Base-by-base conservation (phyloP, 2,329 filamentous ascomycete genomes). In the Fusarium heterosporum region DNA sequence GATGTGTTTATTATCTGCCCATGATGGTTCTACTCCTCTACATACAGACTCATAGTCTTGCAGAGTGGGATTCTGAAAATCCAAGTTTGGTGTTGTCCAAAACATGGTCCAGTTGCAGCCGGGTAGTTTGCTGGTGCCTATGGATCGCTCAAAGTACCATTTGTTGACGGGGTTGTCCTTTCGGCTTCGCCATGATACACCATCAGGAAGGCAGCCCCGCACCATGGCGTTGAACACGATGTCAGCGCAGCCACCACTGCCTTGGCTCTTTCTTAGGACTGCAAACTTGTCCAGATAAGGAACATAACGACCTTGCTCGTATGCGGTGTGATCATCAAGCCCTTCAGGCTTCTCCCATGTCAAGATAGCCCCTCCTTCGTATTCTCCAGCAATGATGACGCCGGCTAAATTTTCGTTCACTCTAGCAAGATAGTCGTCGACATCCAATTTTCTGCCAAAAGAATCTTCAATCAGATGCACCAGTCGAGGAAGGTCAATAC, bases 241-340 rank as follows among this genome's bases (percentile, higher is more conserved):
- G 75, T 99, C 96, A 2, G 96, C 95, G 4, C 98, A 94, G 4
- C 96, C 95, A 2, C 93, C 93, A 0, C 92, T 92, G 0, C 96
- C 96, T 77, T 99, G 96, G 13, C 90, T 91, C 61, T 89, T 90
- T 69, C 92, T 95, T 16, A 97, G 83, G 1, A 99, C 96, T 1
- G 96, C 96, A 75, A 99, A 98, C 77, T 99, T 99, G 79, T 99
- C 96, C 29, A 99, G 85, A 76, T 99, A 99, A 0, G 96, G 96
- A 1, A 99, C 92, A 69, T 93, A 86, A 11, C 91, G 86, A 2
- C 84, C 84, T 34, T 84, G 83, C 17, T 82, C 79, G 56, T 85
- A 80, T 59, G 77, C 85, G 74, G 73, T 83, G 77, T 87, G 83
- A 49, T 88, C 84, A 42, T 81, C 79, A 19, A 87, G 79, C 0